A percentile compares a stretch with the other conserved stretches of the same genome.
Evolutionary conservation across 225 moss, liverwort and hornwort species (phyloP).

Genomic region (Anthoceros angustus): DNA sequence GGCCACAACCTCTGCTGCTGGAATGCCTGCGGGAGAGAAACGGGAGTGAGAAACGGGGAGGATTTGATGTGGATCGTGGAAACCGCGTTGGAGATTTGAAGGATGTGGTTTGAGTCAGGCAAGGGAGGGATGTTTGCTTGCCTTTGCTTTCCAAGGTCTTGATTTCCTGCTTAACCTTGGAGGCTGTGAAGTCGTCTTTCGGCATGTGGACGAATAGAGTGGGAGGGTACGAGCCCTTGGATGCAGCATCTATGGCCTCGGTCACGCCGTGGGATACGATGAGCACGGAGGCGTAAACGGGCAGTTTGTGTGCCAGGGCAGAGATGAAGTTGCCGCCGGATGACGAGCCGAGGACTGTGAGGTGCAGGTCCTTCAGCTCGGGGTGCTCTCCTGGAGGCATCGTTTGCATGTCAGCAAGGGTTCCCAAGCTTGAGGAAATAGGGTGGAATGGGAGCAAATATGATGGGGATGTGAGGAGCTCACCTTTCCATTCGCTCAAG

Average conservation of each 20-base stretch:
- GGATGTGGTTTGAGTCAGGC: not conserved
- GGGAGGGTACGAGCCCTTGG: constrained; percentile 11
- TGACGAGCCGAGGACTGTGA: constrained; percentile 18
- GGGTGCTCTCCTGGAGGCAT: constrained; percentile 2
- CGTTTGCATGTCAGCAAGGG: too few relatives aligned
- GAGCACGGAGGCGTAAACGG: constrained; percentile 12
- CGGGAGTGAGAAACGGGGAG: not conserved
- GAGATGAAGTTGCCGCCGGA: constrained; percentile 16
- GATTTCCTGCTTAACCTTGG: constrained; percentile 2
- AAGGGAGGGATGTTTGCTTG: not conserved
- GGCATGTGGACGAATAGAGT: constrained; percentile 19
- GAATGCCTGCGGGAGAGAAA: constrained; percentile 2
- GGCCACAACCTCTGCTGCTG: constrained; percentile 7
- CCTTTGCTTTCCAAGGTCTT: constrained; percentile 8
- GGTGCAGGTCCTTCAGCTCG: constrained; percentile 9
- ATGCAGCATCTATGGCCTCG: constrained; percentile 12
- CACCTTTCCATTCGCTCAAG: constrained; percentile 10
- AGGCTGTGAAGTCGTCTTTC: constrained; percentile 7
- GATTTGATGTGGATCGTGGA: not conserved
- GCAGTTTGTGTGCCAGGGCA: constrained; percentile 6
- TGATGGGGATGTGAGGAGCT: not conserved
- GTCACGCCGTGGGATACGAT: constrained; percentile 14
- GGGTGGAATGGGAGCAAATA: too few relatives aligned
- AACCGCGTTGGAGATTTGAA: not conserved
- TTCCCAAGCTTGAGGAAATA: too few relatives aligned